Base-by-base conservation (phyloP, 2,329 filamentous ascomycete genomes). In the Tolypocladium pustulatum region DNA sequence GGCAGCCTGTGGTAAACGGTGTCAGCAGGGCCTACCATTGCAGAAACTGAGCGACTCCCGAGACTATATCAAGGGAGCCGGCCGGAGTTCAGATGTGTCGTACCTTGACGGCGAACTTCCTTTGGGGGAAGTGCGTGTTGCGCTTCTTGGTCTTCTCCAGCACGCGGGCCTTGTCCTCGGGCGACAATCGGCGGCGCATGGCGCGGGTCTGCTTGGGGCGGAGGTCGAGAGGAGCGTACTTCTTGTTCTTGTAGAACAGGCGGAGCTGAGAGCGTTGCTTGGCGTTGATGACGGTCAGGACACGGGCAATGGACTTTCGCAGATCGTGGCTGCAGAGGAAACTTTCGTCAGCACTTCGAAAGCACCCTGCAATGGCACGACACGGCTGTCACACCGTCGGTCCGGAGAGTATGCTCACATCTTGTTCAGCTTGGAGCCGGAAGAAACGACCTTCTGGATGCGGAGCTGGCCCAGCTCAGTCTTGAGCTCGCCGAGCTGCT, bases 241-340 rank as follows among this genome's bases (percentile, higher is more conserved):
- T 97, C 90, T 97, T 97, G 88, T 89, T 89, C 86, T 96, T 95
- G 88, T 99, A 99, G 89, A 97, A 97, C 69, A 97, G 85, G 72
- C 92, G 91, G 73, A 99, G 91, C 83, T 97, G 92, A 69, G 91
- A 84, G 78, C 95, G 89, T 85, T 99, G 94, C 87, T 96, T 97
- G 81, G 91, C 89, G 86, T 97, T 99, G 88, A 99, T 96, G 83
- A 99, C 86, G 79, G 94, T 99, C 73, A 99, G 88, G 80, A 97
- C 90, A 76, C 93, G 92, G 75, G 94, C 95, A 80, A 99, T 97
- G 68, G 92, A 96, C 87, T 99, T 99, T 85, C 94, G 92, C 78
- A 99, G 85, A 79, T 99, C 95, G 84, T 96, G 91, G 81, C 92
- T 97, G 71, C 69, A 68, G 38, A 65, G 61, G 17, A 60, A 61